Conservation (phyloP, 305 asterid genomes). For the Fraxinus sp. region DNA sequence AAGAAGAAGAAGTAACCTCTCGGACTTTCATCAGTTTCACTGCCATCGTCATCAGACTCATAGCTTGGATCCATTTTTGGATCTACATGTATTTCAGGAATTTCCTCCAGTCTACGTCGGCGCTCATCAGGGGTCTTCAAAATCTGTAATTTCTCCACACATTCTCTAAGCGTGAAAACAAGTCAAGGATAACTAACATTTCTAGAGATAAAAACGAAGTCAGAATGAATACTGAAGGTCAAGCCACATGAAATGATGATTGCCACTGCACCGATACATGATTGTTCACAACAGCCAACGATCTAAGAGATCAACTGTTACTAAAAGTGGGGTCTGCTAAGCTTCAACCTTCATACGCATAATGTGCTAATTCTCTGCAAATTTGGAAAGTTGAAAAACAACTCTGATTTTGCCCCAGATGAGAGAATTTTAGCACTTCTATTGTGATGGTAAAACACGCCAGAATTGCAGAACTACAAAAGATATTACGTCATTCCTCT, state of each 20-base stretch:
- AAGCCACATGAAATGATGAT: slow-evolving; percentile 17
- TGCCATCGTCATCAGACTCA: slow-evolving; percentile 80
- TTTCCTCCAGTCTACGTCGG: slow-evolving; percentile 76
- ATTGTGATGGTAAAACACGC: not conserved
- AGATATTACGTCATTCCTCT: not conserved
- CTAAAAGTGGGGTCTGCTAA: not conserved
- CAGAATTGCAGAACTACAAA: not conserved
- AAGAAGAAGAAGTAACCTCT: slow-evolving; percentile 47
- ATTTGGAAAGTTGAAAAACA: not conserved
- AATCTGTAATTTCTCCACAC: slow-evolving; percentile 90
- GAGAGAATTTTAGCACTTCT: not conserved
- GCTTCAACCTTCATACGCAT: not conserved
- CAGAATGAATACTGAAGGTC: slow-evolving; percentile 2
- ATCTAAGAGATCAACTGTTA: slow-evolving; percentile 1
- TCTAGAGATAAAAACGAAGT: not conserved
- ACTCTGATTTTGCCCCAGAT: not conserved
- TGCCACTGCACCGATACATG: slow-evolving; percentile 1
- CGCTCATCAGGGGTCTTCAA: slow-evolving; percentile 99
- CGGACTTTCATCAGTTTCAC: slow-evolving; percentile 63
- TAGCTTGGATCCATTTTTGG: slow-evolving; percentile 96
- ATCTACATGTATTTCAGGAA: slow-evolving; percentile 82
- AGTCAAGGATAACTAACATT: slow-evolving; percentile 58
- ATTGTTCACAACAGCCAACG: not conserved
- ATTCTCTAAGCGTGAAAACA: slow-evolving; percentile 86
- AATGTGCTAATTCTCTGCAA: not conserved